Evolutionary conservation across 441 rosid genomes (phyloP).

Genomic region (Jatropha podagrica): DNA sequence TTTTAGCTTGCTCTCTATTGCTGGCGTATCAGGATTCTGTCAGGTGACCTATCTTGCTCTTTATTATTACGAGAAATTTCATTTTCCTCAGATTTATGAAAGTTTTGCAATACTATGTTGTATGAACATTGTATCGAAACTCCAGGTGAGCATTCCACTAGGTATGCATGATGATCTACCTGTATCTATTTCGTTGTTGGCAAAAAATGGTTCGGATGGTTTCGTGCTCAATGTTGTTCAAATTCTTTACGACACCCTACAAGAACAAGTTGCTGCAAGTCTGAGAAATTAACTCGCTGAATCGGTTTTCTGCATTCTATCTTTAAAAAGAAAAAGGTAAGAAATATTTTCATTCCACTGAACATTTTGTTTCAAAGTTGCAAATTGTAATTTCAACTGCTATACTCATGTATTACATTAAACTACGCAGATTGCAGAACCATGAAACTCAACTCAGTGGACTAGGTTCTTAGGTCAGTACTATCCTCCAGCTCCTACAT

Average conservation of each 20-base stretch:
- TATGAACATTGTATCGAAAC: not conserved
- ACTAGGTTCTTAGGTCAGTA: not conserved
- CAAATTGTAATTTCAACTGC: not conserved
- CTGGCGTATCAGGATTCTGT: conserved; percentile 87
- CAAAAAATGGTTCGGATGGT: conserved; percentile 73
- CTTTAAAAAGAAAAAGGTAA: not conserved
- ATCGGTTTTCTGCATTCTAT: not conserved
- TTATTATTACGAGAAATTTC: not conserved
- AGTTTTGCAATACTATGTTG: not conserved
- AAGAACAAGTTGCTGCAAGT: conserved; percentile 32
- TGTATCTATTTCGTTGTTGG: conserved; percentile 66
- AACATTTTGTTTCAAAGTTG: not conserved
- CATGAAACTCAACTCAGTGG: not conserved
- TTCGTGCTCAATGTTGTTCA: conserved; percentile 73
- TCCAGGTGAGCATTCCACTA: conserved; percentile 75
- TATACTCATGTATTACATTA: too few species aligned
- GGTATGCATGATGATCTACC: conserved; percentile 64
- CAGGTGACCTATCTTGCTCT: conserved; percentile 47
- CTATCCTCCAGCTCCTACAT: not conserved
- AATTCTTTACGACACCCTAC: conserved; percentile 39
- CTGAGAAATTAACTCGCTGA: conserved; percentile 9
- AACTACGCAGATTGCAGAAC: not conserved
- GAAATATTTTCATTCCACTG: not conserved
- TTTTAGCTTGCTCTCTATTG: conserved; percentile 68
- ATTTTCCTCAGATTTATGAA: not conserved